phyloP scores from a whole-genome alignment of 257 asterid species.

The Nicotiana knightiana region DNA sequence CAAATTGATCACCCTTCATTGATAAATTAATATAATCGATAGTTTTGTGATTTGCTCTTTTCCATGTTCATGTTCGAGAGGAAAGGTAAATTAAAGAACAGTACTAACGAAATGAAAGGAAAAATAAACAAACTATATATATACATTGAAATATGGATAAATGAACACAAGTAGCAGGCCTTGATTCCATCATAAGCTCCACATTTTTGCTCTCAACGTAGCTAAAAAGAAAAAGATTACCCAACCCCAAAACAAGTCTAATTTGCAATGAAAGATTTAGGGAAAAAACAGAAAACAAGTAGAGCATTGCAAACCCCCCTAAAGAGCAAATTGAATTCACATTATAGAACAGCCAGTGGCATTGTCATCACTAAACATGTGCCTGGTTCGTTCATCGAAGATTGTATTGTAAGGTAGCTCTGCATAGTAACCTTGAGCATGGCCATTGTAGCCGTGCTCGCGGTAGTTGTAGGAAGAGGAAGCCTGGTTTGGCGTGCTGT shows the following conservation, averaged over 20 bases:
- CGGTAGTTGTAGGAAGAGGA: constrained; percentile 48
- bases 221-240: too few relatives aligned
- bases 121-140: background rate
- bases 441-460: constrained; percentile 56
- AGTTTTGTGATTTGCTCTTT: background rate
- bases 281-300: background rate
- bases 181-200: background rate
- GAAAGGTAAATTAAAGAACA: background rate
- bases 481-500: constrained; percentile 15
- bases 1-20: too few relatives aligned
- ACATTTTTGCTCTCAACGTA: background rate
- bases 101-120: background rate
- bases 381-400: constrained; percentile 26
- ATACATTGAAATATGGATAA: background rate
- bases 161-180: background rate
- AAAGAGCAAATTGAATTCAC: constrained; percentile 20
- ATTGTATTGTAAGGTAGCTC: constrained; percentile 38
- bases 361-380: constrained; percentile 69
- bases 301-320: background rate
- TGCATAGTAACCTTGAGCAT: constrained; percentile 50
- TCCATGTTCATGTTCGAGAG: background rate
- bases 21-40: too few relatives aligned
- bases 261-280: background rate
- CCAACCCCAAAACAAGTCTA: background rate
- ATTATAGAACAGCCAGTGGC: constrained; percentile 62